Evolutionary conservation across 495 filamentous ascomycete species (phyloP).

Genomic region (Penicillium chermesinum): DNA sequence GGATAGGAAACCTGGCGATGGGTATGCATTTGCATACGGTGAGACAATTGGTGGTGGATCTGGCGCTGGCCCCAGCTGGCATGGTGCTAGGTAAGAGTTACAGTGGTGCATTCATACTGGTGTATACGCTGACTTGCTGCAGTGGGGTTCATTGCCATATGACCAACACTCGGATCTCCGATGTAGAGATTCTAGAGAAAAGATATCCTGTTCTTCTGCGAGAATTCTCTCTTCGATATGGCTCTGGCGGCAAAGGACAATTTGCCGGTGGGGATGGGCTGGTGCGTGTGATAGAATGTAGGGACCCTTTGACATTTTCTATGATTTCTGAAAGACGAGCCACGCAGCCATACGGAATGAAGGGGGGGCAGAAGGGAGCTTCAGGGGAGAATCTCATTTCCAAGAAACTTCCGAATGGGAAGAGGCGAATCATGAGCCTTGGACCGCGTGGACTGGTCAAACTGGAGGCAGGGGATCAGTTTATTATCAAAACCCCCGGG

Average conservation of each 20-base stretch:
- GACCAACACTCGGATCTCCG: conserved; percentile 95
- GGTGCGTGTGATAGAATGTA: conserved; percentile 27
- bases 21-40: conserved; percentile 95
- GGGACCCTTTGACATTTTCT: conserved; percentile 62
- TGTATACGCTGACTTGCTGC: too few species aligned
- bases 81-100: too few species aligned
- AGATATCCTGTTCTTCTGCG: conserved; percentile 84
- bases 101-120: too few species aligned
- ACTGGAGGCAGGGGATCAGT: conserved; percentile 74
- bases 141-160: conserved; percentile 88
- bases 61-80: conserved; percentile 75
- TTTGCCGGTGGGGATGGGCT: conserved; percentile 33
- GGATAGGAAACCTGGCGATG: conserved; percentile 17
- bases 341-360: conserved; percentile 78
- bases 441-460: conserved; percentile 80
- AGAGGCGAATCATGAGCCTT: conserved; percentile 64
- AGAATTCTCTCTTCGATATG: conserved; percentile 76
- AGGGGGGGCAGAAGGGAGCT: conserved; percentile 65
- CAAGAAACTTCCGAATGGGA: conserved; percentile 32
- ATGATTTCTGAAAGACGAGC: conserved; percentile 80
- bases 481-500: conserved; percentile 56
- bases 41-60: conserved; percentile 89
- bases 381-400: conserved; percentile 36
- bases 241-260: conserved; percentile 40
- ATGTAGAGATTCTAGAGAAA: conserved; percentile 84